Conservation (phyloP, 1,284 basidiomycete genomes). For the Cerioporus squamosus region DNA sequence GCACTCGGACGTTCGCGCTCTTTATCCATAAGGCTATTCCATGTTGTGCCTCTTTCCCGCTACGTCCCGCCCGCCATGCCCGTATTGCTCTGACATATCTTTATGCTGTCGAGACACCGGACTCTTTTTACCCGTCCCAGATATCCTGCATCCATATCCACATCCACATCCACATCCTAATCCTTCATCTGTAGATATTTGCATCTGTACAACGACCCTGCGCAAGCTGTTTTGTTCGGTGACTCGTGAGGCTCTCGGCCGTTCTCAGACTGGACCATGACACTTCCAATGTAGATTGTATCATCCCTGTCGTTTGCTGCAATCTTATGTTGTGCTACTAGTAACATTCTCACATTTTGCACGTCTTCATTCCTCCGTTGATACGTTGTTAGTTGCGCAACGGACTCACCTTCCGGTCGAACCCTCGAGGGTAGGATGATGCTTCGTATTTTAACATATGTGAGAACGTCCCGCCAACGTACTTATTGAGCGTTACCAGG, state of each 20-base stretch:
- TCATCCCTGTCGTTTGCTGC: conserved; percentile 6
- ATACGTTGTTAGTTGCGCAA: too few species aligned
- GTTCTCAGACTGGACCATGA: neutral
- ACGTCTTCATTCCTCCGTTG: too few species aligned
- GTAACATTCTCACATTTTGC: neutral
- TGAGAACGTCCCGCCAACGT: too few species aligned
- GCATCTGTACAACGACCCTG: conserved; percentile 10
- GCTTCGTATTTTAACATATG: too few species aligned
- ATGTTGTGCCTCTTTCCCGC: conserved; percentile 12
- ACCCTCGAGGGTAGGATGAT: too few species aligned
- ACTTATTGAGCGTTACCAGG: too few species aligned
- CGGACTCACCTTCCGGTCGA: too few species aligned
- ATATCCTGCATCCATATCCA: conserved; percentile 1
- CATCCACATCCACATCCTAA: conserved; percentile 12
- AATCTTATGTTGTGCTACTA: conserved; percentile 25
- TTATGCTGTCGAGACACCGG: conserved; percentile 21
- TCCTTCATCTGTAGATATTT: conserved; percentile 23
- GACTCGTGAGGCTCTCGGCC: neutral
- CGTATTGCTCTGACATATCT: conserved; percentile 24
- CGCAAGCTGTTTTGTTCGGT: neutral
- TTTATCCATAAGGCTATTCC: conserved; percentile 27
- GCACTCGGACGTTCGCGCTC: conserved; percentile 10
- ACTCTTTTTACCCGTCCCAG: neutral
- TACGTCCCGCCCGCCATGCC: neutral
- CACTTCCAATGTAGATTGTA: conserved; percentile 19